Evolutionary conservation across 2,329 filamentous ascomycete genomes (phyloP), one percentile per base, ranked within the genome.

Genomic region (Fusarium verrucosum): DNA sequence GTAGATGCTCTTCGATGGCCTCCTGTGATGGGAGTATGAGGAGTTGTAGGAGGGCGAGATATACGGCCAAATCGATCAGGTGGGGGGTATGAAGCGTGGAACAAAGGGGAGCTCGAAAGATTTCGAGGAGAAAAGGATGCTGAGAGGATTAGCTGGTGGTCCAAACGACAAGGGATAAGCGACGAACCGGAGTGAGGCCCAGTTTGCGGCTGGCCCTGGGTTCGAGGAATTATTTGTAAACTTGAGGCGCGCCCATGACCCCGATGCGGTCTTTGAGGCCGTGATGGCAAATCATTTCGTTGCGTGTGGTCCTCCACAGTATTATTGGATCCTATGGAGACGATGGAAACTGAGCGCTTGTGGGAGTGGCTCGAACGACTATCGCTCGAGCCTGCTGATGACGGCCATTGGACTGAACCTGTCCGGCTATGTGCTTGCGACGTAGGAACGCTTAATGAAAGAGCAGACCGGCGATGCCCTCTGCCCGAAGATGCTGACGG

Each of bases 201-300:
- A 11, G 73, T 73, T 62, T 62, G 82, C 82, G 42, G 87, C 81
- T 63, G 87, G 74, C 66, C 58, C 30, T 72, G 70, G 13, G 65
- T 72, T 32, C 72, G 73, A 30, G 77, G 73, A 33, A 75, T 56
- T 35, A 94, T 89, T 75, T 96, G 93, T 58, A 96, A 79, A 79
- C 93, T 97, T 22, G 92, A 87, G 33, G 92, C 92, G 49, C 93
- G 85, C 43, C 83, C 87, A 80, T 97, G 93, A 6, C 89, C 86
- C 69, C 87, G 87, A 17, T 72, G 74, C 19, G 86, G 84, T 49
- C 86, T 83, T 47, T 82, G 79, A 19, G 82, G 77, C 67, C 79
- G 76, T 28, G 72, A 61, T 3, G 78, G 72, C 14, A 75, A 68
- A 25, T 83, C 81, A 62, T 80, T 81, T 53, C 75, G 76, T 44